phyloP scores from a whole-genome alignment of 805 yeast genomes.

The Candida ovalis region DNA sequence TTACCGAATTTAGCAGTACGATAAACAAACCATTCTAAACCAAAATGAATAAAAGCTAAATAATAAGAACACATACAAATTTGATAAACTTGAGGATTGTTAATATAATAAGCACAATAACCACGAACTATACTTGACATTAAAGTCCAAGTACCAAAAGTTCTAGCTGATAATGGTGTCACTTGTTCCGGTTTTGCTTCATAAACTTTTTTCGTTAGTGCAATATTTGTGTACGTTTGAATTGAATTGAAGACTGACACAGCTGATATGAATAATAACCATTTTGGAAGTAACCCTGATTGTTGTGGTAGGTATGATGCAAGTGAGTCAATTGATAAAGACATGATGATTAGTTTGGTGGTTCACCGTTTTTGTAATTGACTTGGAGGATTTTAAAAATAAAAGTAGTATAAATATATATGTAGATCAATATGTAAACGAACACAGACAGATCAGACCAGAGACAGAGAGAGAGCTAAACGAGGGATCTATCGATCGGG shows the following conservation, averaged over 20 bases:
- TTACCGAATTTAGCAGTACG: slow-evolving; percentile 80
- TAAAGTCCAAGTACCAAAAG: slow-evolving; percentile 98
- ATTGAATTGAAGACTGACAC: slow-evolving; percentile 90
- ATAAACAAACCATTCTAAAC: slow-evolving; percentile 75
- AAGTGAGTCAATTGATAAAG: slow-evolving; percentile 22
- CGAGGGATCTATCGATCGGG: no score
- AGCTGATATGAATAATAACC: slow-evolving; percentile 76
- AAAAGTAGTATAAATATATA: neutral
- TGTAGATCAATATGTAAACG: no score
- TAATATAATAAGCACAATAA: slow-evolving; percentile 78
- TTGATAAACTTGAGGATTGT: slow-evolving; percentile 67
- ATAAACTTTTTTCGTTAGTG: slow-evolving; percentile 78
- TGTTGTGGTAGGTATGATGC: slow-evolving; percentile 36
- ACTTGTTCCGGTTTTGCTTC: slow-evolving; percentile 58
- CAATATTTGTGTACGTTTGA: slow-evolving; percentile 74
- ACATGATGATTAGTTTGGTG: slow-evolving; percentile 4
- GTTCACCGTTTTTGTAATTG: neutral
- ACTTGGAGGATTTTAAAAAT: neutral
- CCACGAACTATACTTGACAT: slow-evolving; percentile 79
- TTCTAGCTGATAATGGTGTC: slow-evolving; percentile 73
- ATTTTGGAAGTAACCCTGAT: slow-evolving; percentile 67
- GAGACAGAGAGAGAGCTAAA: no score
- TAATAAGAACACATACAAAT: slow-evolving; percentile 75
- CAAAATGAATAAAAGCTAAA: slow-evolving; percentile 82
- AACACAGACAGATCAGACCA: no score